Evolutionary conservation across 208 protist species (phyloP).

Genomic region (Leishmania tarentolae): DNA sequence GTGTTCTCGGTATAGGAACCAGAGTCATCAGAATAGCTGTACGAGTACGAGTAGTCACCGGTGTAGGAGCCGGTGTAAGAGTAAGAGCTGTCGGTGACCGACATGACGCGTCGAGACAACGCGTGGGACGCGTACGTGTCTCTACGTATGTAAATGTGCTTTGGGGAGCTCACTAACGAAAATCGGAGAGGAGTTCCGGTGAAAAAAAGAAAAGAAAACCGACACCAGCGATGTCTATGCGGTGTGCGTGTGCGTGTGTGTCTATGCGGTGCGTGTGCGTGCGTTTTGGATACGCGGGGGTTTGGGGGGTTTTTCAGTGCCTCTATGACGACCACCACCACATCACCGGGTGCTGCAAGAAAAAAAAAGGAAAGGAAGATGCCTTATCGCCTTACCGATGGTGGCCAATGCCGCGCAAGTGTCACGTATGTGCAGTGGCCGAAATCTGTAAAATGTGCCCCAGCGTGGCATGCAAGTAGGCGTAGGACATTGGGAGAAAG

Average conservation of each 20-base stretch:
- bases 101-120: neutral
- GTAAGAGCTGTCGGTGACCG: constrained; percentile 42
- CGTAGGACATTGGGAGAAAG: neutral
- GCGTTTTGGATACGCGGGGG: neutral
- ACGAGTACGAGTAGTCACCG: constrained; percentile 39
- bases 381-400: neutral
- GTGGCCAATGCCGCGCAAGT: neutral
- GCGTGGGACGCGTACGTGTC: neutral
- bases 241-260: constrained; percentile 3
- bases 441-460: neutral
- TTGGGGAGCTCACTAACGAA: neutral
- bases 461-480: neutral
- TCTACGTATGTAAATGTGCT: neutral
- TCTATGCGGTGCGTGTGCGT: neutral
- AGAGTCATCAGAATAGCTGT: constrained; percentile 28
- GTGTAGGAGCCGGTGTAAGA: constrained; percentile 41
- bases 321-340: neutral
- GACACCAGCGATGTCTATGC: neutral
- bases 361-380: neutral
- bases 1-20: constrained; percentile 2
- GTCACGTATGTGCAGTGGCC: neutral
- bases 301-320: neutral
- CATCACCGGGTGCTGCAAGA: neutral
- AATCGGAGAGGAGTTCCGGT: neutral
- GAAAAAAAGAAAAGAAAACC: neutral